phyloP scores from a whole-genome alignment of 169 alveolate species.

The Fabrea salina region DNA sequence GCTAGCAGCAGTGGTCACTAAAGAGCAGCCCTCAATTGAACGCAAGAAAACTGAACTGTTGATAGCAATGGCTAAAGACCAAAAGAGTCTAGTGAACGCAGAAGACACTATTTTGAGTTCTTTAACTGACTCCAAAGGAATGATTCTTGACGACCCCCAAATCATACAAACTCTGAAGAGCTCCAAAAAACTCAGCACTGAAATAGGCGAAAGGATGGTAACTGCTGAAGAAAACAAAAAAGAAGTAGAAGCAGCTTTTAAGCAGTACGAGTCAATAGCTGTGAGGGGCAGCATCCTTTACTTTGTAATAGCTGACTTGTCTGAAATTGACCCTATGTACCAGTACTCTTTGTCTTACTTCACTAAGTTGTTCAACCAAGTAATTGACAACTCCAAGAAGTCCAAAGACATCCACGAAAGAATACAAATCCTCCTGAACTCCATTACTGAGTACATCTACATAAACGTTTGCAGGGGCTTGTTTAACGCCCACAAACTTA shows the following conservation, averaged over 20 bases:
- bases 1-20: conserved; percentile 86
- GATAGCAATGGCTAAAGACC: conserved; percentile 82
- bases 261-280: conserved; percentile 71
- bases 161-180: conserved; percentile 81
- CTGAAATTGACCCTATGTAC: conserved; percentile 90
- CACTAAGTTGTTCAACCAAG: conserved; percentile 77
- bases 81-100: conserved; percentile 80
- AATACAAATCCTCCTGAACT: conserved; percentile 64
- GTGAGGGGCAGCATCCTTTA: conserved; percentile 83
- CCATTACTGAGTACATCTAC: conserved; percentile 75
- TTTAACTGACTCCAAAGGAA: conserved; percentile 81
- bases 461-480: conserved; percentile 86
- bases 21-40: conserved; percentile 91
- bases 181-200: conserved; percentile 71
- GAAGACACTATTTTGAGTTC: conserved; percentile 87
- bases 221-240: conserved; percentile 80
- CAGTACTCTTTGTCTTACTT: conserved; percentile 88
- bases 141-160: conserved; percentile 77
- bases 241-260: conserved; percentile 78
- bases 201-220: conserved; percentile 77
- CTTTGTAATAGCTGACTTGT: conserved; percentile 79
- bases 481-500: conserved; percentile 85
- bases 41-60: conserved; percentile 83
- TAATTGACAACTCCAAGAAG: conserved; percentile 67
- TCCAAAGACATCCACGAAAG: conserved; percentile 63